These are phyloP conservation scores for Yamadazyma kanchanaburiensis DNA, from an alignment of 1,139 yeast genomes.

Conservation along the genomic window DNA sequence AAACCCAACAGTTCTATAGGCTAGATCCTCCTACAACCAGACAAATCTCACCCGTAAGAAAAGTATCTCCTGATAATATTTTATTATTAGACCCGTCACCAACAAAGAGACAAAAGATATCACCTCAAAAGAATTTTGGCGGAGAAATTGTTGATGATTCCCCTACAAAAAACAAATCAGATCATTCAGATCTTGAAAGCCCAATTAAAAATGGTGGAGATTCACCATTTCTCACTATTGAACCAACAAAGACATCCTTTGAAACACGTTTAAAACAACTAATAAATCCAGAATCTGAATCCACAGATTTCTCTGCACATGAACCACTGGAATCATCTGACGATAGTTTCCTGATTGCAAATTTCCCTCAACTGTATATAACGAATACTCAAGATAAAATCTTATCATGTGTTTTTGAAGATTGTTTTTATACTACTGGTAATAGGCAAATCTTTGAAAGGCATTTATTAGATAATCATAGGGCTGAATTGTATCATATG, in stretches of 20 bases:
- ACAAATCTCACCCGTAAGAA: constrained; percentile 5
- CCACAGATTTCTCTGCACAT: too few species aligned
- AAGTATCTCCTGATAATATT: constrained; percentile 16
- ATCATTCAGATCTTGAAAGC: too few species aligned
- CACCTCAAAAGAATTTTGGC: too few species aligned
- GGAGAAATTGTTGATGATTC: constrained; percentile 3
- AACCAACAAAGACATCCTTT: too few species aligned
- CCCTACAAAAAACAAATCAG: too few species aligned
- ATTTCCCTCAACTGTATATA: constrained; percentile 15
- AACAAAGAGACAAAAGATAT: constrained; percentile 15
- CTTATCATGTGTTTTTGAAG: constrained; percentile 27
- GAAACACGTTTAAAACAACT: too few species aligned
- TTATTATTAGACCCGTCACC: constrained; percentile 32
- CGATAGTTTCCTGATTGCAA: constrained; percentile 24
- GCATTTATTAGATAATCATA: constrained; percentile 30
- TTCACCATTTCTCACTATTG: too few species aligned
- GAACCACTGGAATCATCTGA: constrained; percentile 13
- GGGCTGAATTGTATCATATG: constrained; percentile 18
- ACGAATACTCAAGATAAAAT: constrained; percentile 8
- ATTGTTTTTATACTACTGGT: constrained; percentile 32
- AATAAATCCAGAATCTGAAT: too few species aligned
- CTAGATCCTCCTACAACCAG: constrained; percentile 7
- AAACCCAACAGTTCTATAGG: constrained; percentile 10
- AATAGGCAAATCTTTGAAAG: constrained; percentile 25
- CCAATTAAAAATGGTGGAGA: neutral